Evolutionary conservation across 148 eudicot genomes (phyloP).

Genomic region (Camellia sinensis): DNA sequence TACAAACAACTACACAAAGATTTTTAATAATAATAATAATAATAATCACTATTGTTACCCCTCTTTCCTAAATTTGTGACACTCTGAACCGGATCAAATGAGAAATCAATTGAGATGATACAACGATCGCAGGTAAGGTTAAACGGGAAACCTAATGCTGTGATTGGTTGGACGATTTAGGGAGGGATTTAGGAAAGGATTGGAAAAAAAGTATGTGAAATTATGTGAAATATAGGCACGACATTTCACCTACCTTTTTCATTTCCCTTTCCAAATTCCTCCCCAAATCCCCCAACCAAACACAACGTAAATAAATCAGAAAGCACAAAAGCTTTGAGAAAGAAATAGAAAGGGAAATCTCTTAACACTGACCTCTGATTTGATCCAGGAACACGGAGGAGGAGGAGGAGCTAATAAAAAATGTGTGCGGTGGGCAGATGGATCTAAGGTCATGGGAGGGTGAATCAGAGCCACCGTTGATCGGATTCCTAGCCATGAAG

Average conservation of each 20-base stretch:
- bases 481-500: background rate
- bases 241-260: no score
- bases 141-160: background rate
- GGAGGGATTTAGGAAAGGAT: no score
- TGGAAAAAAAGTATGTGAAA: no score
- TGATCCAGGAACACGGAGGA: conserved; percentile 6
- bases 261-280: no score
- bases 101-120: background rate
- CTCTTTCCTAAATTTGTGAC: background rate
- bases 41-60: background rate
- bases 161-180: no score
- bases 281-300: no score
- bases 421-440: background rate
- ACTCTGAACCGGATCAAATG: background rate
- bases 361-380: conserved; percentile 11
- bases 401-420: background rate
- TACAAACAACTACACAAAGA: background rate
- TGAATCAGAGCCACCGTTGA: conserved; percentile 13
- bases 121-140: background rate
- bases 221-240: no score
- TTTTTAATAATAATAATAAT: background rate
- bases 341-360: background rate
- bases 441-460: background rate
- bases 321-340: background rate
- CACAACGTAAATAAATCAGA: background rate